A percentile compares a stretch with the other conserved stretches of the same genome.
These are phyloP conservation scores for Fragaria iinumae DNA, from an alignment of 306 rosid species.

Conservation along the genomic window DNA sequence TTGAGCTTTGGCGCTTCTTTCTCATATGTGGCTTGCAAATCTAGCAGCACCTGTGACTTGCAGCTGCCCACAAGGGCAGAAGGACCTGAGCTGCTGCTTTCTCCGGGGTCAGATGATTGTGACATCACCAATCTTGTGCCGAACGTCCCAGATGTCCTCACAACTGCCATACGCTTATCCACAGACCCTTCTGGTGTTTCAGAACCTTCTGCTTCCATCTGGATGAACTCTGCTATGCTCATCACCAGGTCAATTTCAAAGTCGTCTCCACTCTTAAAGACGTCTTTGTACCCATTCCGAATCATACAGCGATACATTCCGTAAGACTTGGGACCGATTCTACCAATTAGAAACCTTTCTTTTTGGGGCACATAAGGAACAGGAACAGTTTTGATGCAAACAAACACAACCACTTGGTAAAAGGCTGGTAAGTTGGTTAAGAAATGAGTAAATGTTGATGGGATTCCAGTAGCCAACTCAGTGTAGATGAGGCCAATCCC, in stretches of 20 bases:
- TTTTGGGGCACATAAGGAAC: conserved; percentile 69
- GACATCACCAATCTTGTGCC: conserved; percentile 65
- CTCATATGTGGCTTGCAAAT: conserved; percentile 68
- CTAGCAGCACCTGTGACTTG: conserved; percentile 62
- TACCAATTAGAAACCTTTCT: conserved; percentile 83
- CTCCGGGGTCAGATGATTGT: conserved; percentile 44
- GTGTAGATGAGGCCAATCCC: conserved; percentile 93
- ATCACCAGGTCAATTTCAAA: conserved; percentile 84
- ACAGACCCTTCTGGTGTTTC: conserved; percentile 51
- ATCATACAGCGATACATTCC: conserved; percentile 82
- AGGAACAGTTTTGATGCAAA: conserved; percentile 81
- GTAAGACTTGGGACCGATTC: conserved; percentile 84
- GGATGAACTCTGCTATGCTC: conserved; percentile 92
- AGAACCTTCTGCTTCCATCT: conserved; percentile 83
- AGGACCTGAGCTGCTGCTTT: conserved; percentile 38
- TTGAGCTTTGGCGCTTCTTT: conserved; percentile 62
- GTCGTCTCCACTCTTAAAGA: conserved; percentile 53
- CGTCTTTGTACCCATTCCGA: conserved; percentile 83
- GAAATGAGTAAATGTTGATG: conserved; percentile 85
- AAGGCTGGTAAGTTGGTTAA: conserved; percentile 88
- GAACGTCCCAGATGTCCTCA: conserved; percentile 74
- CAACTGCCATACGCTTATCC: conserved; percentile 84
- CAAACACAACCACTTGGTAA: conserved; percentile 84
- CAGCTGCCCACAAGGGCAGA: conserved; percentile 49
- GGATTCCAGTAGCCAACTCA: conserved; percentile 78